Evolutionary conservation across 1,284 basidiomycete genomes (phyloP).

Genomic region (Hymenochaete sp.): DNA sequence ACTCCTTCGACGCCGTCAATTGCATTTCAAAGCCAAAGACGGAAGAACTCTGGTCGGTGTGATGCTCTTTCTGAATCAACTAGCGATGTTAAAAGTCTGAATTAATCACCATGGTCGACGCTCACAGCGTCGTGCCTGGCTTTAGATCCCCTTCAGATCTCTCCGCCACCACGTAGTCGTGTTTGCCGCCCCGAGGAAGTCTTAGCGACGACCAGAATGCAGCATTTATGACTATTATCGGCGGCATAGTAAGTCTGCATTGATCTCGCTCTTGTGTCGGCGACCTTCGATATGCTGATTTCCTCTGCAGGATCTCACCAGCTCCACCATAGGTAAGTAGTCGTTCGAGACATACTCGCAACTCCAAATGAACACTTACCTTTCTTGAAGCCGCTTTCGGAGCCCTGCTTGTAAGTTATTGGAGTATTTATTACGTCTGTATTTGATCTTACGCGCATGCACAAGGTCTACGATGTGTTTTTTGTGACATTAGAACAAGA

Average conservation of each 20-base stretch:
- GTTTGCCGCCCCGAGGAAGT: no score
- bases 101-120: no score
- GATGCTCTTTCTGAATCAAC: no score
- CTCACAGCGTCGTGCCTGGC: no score
- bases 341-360: not conserved
- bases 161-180: no score
- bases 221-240: conserved; percentile 14
- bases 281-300: not conserved
- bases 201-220: no score
- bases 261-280: not conserved
- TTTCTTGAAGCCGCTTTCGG: conserved; percentile 12
- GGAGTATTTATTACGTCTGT: not conserved
- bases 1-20: no score
- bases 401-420: conserved; percentile 10
- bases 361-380: not conserved
- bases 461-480: conserved; percentile 15
- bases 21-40: no score
- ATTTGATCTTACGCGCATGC: not conserved
- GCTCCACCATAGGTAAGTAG: conserved; percentile 13
- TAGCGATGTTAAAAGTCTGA: no score
- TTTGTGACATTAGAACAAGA: conserved; percentile 12
- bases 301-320: conserved; percentile 9
- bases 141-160: no score
- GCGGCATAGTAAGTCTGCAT: conserved; percentile 12
- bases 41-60: no score